Conservation (phyloP, 139 green algal genomes). For the Haematococcus sp. region DNA sequence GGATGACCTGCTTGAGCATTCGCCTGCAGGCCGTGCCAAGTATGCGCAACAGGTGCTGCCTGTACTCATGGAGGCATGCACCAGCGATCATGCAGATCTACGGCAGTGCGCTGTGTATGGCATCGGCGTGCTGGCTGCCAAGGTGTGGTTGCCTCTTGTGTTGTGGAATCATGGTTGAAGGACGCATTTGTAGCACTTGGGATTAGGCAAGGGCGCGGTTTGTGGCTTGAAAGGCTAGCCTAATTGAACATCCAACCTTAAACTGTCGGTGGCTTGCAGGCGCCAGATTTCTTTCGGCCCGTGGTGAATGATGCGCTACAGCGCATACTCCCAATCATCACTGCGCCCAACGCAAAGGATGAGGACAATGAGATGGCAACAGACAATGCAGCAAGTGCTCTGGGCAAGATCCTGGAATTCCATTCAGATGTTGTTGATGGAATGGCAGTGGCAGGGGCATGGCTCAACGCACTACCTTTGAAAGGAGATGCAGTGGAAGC, state of each 20-base stretch:
- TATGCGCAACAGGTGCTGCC: conserved; percentile 70
- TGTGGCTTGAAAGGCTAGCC: no score
- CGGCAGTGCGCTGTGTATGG: conserved; percentile 92
- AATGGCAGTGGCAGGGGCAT: conserved; percentile 34
- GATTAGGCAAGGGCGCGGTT: no score
- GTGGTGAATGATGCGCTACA: conserved; percentile 39
- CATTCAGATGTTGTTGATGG: conserved; percentile 27
- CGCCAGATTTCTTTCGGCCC: conserved; percentile 54
- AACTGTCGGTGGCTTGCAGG: no score
- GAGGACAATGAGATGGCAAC: conserved; percentile 75
- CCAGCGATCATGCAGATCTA: conserved; percentile 64
- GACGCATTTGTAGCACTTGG: no score
- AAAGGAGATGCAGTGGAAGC: conserved; percentile 69
- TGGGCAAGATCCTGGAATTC: conserved; percentile 67
- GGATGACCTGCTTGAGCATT: conserved; percentile 92
- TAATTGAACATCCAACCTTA: no score
- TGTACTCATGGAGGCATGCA: conserved; percentile 56
- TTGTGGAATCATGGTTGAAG: no score
- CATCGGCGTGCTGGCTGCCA: conserved; percentile 76
- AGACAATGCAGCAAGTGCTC: conserved; percentile 75
- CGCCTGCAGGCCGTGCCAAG: conserved; percentile 59
- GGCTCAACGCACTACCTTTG: conserved; percentile 66
- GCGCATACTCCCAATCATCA: conserved; percentile 34
- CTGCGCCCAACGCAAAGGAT: conserved; percentile 30
- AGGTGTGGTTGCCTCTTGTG: no score